Evolutionary conservation across 345 rosid genomes (phyloP), one percentile per base, ranked within the genome.

Genomic region (Garcia nutans): DNA sequence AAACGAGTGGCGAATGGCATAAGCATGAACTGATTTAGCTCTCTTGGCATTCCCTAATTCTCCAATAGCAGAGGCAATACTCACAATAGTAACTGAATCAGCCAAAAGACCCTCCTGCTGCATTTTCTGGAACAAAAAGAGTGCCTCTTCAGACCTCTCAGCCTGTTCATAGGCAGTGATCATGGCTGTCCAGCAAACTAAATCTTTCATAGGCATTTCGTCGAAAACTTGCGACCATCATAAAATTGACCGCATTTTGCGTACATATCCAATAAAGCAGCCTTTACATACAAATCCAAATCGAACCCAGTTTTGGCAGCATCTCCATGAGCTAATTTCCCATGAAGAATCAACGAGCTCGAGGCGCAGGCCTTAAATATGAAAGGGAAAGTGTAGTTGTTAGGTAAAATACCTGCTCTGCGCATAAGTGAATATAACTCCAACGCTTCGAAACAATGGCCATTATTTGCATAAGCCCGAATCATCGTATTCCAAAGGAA

Each of bases 121-220:
- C 82, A 79, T 74, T 24, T 52, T 26, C n/a, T 24, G 65, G 59
- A 79, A 62, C 75, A 79, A 62, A 70, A 50, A 0, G 65, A 79
- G 74, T 28, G 78, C 82, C 54, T 69, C 78, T 17, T 55, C 71
- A 22, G 82, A 78, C 74, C 62, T 54, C 22, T 74, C 82, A 11
- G 66, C 78, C 78, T 74, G 78, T 47, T 79, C 82, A 28, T 71
- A 80, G 10, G 79, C 87, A 7, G 91, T 82, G 26, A 86, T 76
- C 88, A 86, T 86, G 22, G 79, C 47, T 45, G 87, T 88, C 89
- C 91, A 84, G 74, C 83, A 82, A 81, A 88, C 85, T 72, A 84
- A 68, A 84, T 84, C 87, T 62, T 80, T 84, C 45, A 28, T 12
- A 20, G 78, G 55, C 87, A 88, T 87, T 87, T 82, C 74, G 65